These are phyloP conservation scores for Collybia sp. DNA, from an alignment of 768 basidiomycete species.

Conservation along the genomic window DNA sequence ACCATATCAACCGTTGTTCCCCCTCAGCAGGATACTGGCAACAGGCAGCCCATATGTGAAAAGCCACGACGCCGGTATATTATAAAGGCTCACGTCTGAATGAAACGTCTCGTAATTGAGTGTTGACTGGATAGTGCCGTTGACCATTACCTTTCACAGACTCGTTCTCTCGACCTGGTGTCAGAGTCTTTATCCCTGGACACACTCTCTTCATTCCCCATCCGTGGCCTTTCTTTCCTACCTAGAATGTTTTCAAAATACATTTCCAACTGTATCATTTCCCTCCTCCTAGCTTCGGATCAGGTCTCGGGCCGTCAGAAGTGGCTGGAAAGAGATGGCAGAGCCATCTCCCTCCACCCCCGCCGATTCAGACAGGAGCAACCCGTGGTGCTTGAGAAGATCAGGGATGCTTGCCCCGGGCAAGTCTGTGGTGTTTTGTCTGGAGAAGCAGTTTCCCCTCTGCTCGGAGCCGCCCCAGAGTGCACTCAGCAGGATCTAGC, in stretches of 20 bases:
- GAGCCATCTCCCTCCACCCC: slow-evolving; percentile 41
- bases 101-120: too few species aligned
- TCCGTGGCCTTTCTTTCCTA: slow-evolving; percentile 3
- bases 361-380: slow-evolving; percentile 51
- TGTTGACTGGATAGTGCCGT: not conserved
- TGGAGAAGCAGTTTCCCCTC: slow-evolving; percentile 44
- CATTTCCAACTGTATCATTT: slow-evolving; percentile 18
- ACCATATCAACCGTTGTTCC: too few species aligned
- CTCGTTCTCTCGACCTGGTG: slow-evolving; percentile 37
- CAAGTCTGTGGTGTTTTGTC: slow-evolving; percentile 44
- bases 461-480: slow-evolving; percentile 46
- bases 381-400: slow-evolving; percentile 39
- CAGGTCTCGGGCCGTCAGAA: slow-evolving; percentile 32
- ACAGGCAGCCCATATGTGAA: too few species aligned
- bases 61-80: too few species aligned
- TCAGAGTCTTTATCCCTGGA: slow-evolving; percentile 10
- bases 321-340: slow-evolving; percentile 45
- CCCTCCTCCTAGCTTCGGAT: slow-evolving; percentile 22
- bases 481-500: slow-evolving; percentile 57
- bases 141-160: slow-evolving; percentile 7
- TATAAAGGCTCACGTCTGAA: too few species aligned
- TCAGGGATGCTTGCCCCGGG: slow-evolving; percentile 42
- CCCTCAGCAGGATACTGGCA: too few species aligned
- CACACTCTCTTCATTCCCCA: slow-evolving; percentile 11
- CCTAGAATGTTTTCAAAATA: slow-evolving; percentile 25